Conservation (phyloP, 2,329 filamentous ascomycete species). For the Tolypocladium cylindrosporum region DNA sequence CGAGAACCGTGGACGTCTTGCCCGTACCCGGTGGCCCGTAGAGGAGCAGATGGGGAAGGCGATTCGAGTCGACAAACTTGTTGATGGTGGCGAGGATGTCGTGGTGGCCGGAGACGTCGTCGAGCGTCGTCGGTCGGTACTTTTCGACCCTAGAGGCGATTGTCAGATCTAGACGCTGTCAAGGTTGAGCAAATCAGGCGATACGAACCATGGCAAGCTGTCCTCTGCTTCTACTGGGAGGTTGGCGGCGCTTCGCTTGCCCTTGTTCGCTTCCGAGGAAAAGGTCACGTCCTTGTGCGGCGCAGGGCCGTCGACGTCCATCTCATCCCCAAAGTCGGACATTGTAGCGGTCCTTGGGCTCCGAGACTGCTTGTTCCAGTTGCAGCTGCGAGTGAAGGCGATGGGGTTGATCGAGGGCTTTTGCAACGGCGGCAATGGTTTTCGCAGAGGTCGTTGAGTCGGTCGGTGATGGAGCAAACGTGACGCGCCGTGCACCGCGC, state of each 20-base stretch:
- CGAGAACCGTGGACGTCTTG: constrained; percentile 94
- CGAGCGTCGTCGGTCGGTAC: constrained; percentile 79
- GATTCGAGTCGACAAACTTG: constrained; percentile 90
- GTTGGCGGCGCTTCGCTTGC: constrained; percentile 87
- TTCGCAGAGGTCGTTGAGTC: background rate
- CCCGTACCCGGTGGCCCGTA: constrained; percentile 95
- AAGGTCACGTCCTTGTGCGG: constrained; percentile 49
- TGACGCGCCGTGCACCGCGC: constrained; percentile 14
- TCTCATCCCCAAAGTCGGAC: constrained; percentile 52
- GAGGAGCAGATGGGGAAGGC: constrained; percentile 87
- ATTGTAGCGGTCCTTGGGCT: constrained; percentile 23
- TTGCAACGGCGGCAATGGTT: background rate
- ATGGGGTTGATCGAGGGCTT: background rate
- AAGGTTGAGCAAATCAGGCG: background rate
- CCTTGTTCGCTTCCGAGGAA: constrained; percentile 69
- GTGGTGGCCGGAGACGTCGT: constrained; percentile 91
- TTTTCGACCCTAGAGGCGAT: constrained; percentile 70
- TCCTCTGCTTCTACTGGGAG: constrained; percentile 91
- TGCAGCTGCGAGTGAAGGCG: background rate
- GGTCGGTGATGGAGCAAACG: background rate
- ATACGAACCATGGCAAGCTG: constrained; percentile 72
- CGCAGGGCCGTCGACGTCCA: constrained; percentile 46
- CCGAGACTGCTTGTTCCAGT: background rate
- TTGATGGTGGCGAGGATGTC: constrained; percentile 97
- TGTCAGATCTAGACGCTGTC: background rate